These are phyloP conservation scores for Metschnikowia lochheadii DNA, from an alignment of 805 yeast genomes.

Conservation along the genomic window DNA sequence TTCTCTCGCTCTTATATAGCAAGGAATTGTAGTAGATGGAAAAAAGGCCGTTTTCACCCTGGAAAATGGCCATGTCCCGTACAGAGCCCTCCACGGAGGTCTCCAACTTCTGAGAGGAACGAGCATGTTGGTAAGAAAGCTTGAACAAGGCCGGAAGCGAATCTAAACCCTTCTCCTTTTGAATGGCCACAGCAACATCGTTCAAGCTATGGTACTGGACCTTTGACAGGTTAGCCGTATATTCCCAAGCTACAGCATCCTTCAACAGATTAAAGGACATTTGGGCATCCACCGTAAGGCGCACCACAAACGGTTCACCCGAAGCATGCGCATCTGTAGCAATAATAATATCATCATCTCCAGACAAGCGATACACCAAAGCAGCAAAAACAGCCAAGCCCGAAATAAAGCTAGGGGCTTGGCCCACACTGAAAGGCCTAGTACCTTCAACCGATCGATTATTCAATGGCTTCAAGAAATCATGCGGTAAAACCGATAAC, in stretches of 20 bases:
- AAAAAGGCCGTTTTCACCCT: slow-evolving; percentile 26
- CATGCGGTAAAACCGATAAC: slow-evolving; percentile 82
- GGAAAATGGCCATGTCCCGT: slow-evolving; percentile 62
- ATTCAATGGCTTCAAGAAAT: slow-evolving; percentile 72
- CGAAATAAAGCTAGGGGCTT: slow-evolving; percentile 36
- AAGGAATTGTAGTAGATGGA: slow-evolving; percentile 68
- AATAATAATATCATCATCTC: slow-evolving; percentile 90
- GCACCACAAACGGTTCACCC: slow-evolving; percentile 51
- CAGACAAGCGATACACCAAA: slow-evolving; percentile 75
- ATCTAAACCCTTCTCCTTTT: slow-evolving; percentile 47
- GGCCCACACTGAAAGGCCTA: slow-evolving; percentile 28
- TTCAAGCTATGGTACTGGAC: slow-evolving; percentile 46
- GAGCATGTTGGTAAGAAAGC: slow-evolving; percentile 51
- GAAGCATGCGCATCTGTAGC: slow-evolving; percentile 53
- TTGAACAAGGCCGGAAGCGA: slow-evolving; percentile 61
- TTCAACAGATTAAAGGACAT: slow-evolving; percentile 53
- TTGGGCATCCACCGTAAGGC: slow-evolving; percentile 56
- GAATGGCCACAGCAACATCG: slow-evolving; percentile 52
- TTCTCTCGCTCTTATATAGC: slow-evolving; percentile 66
- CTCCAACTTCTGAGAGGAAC: slow-evolving; percentile 38
- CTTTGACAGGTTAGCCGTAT: slow-evolving; percentile 29
- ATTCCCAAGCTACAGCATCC: slow-evolving; percentile 41
- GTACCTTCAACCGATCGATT: slow-evolving; percentile 65
- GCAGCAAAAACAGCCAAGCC: slow-evolving; percentile 67
- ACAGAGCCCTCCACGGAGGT: slow-evolving; percentile 49